These are phyloP conservation scores for Powellomyces hirtus DNA, from an alignment of 192 early-diverging fungal genomes.

Conservation along the genomic window DNA sequence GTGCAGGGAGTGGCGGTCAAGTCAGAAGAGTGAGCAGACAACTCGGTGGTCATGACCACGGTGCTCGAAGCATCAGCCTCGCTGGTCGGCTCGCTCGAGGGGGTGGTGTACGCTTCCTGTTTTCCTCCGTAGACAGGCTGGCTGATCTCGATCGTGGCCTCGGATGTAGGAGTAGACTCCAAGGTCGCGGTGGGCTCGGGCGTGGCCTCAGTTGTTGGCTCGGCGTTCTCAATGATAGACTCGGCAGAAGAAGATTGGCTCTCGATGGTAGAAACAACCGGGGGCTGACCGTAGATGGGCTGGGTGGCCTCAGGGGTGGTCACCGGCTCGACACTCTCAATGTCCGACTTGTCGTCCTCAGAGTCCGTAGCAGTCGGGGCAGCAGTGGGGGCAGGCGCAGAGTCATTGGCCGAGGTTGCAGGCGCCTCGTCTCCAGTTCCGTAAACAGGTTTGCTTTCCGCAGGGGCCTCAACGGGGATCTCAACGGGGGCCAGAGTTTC, in stretches of 20 bases:
- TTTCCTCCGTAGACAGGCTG: too few species aligned
- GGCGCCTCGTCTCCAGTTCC: not conserved
- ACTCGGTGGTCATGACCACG: too few species aligned
- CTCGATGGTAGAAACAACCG: not conserved
- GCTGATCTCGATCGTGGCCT: too few species aligned
- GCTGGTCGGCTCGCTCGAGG: too few species aligned
- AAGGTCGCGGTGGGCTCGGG: not conserved
- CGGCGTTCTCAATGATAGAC: not conserved
- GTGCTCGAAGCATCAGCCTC: too few species aligned
- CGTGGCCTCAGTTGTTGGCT: not conserved
- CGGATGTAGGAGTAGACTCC: not conserved
- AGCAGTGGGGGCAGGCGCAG: not conserved
- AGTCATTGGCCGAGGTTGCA: not conserved
- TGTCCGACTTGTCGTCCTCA: not conserved
- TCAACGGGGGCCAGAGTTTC: too few species aligned
- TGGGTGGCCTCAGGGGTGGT: not conserved
- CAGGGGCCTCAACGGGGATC: too few species aligned
- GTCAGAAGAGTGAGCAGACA: too few species aligned
- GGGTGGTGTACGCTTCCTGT: too few species aligned
- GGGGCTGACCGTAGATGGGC: too few species aligned
- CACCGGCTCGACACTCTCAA: not conserved
- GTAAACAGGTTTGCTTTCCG: not conserved
- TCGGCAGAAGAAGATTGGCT: not conserved
- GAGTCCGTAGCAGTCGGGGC: too few species aligned
- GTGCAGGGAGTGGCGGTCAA: not conserved